phyloP scores from a whole-genome alignment of 1,284 basidiomycete genomes.

The Cronartium ribicola region DNA sequence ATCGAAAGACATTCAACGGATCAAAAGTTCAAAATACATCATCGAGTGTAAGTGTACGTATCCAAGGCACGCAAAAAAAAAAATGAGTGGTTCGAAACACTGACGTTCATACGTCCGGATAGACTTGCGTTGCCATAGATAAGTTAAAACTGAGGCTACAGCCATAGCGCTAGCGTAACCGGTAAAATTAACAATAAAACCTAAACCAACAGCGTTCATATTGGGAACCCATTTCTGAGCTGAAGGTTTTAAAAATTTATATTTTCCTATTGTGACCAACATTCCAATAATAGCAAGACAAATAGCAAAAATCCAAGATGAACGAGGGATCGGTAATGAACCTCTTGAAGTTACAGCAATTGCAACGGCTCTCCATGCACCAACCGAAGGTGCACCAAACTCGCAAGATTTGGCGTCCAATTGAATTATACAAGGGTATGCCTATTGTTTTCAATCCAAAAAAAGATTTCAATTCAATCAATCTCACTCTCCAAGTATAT shows the following conservation, averaged over 20 bases:
- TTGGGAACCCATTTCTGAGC: slow-evolving; percentile 62
- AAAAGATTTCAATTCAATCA: slow-evolving; percentile 47
- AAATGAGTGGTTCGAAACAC: slow-evolving; percentile 4
- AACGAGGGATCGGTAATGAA: slow-evolving; percentile 57
- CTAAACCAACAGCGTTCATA: slow-evolving; percentile 63
- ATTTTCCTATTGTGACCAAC: slow-evolving; percentile 57
- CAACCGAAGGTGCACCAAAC: slow-evolving; percentile 61
- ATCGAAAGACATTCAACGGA: background rate
- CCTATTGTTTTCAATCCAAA: slow-evolving; percentile 52
- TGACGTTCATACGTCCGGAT: slow-evolving; percentile 55
- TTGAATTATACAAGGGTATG: slow-evolving; percentile 63
- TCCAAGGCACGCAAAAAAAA: background rate
- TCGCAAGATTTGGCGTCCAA: slow-evolving; percentile 55
- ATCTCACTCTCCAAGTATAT: background rate
- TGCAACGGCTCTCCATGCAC: slow-evolving; percentile 64
- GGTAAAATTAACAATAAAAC: slow-evolving; percentile 58
- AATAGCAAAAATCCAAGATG: slow-evolving; percentile 65
- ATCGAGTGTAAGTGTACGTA: background rate
- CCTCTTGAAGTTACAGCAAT: slow-evolving; percentile 55
- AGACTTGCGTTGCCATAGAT: slow-evolving; percentile 57
- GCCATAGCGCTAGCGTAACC: slow-evolving; percentile 60
- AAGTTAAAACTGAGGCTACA: slow-evolving; percentile 49
- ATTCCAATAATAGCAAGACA: slow-evolving; percentile 57
- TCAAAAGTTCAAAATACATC: background rate
- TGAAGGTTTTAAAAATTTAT: slow-evolving; percentile 59